Evolutionary conservation across 176 grass and related monocot genomes (phyloP), one percentile per base, ranked within the genome.

Genomic region (Puccinellia tenuiflora): DNA sequence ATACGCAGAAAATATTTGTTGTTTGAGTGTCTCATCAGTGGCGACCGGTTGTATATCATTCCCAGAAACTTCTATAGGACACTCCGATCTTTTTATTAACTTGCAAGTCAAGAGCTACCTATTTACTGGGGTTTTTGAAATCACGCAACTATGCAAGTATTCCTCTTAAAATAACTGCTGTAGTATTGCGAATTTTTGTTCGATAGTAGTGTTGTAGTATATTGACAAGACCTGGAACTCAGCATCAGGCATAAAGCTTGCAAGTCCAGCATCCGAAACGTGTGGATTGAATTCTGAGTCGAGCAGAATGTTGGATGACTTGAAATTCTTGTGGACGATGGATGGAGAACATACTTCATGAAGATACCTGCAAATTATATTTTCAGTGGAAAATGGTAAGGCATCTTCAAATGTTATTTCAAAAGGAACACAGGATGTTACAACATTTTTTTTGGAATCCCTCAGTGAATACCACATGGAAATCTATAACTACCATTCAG

Each of bases 221-320:
- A 89, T 25, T 68, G 38, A 54, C 3, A 5, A 77, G 8, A 98
- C 95, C 89, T 93, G 95, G 75, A 95, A 91, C 84, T 98, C 90
- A 55, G 85, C 64, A 82, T 95, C 88, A 64, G 92, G 81, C 76
- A 93, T 81, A 76, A 91, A 88, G 57, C 65, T 90, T 59, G 89
- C 88, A 88, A 98, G 79, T 57, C 88, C 92, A 78, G 85, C 88
- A 84, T 95, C 95, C 62, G 90, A 98, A 68, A 98, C 85, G 81
- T 95, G 95, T 66, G 92, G 90, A 70, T 90, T 98, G 56, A 93
- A 80, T 67, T 95, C 92, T 18, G 84, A 81, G 78, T 93, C 95
- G 63, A 98, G 79, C 43, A 98, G 79, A 89, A 98, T 95, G 78
- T 95, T 98, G 14, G 92, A 91, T 89, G 95, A 95, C 90, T 98